Conservation (phyloP, 495 filamentous ascomycete species). For the Penicillium pancosmium region DNA sequence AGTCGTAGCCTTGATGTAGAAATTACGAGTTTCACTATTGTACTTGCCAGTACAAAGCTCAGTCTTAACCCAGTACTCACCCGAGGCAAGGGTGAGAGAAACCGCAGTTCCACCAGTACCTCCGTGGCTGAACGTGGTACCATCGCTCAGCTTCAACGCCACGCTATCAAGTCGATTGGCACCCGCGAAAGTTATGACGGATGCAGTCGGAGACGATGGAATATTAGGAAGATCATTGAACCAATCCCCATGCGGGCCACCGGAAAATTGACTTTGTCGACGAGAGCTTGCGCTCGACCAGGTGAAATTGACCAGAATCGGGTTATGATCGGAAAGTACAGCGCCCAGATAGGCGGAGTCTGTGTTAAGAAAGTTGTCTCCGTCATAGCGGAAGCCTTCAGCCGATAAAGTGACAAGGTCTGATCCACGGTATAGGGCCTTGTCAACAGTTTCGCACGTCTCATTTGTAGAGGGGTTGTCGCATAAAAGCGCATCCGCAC, state of each 20-base stretch:
- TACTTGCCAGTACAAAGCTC: slow-evolving; percentile 56
- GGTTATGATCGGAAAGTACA: slow-evolving; percentile 65
- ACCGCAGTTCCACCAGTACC: slow-evolving; percentile 52
- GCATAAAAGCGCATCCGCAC: slow-evolving; percentile 42
- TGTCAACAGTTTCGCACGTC: slow-evolving; percentile 64
- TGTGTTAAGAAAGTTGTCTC: slow-evolving; percentile 52
- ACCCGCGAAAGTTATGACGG: slow-evolving; percentile 50
- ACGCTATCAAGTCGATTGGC: slow-evolving; percentile 53
- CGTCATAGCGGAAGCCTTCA: slow-evolving; percentile 51
- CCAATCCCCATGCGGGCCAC: slow-evolving; percentile 56
- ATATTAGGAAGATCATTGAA: slow-evolving; percentile 55
- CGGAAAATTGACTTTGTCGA: slow-evolving; percentile 51
- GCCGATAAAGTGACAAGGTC: slow-evolving; percentile 46
- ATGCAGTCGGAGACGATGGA: slow-evolving; percentile 34
- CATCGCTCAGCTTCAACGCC: slow-evolving; percentile 47
- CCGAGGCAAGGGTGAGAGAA: slow-evolving; percentile 45
- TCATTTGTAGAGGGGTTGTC: slow-evolving; percentile 50
- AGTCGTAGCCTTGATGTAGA: slow-evolving; percentile 59
- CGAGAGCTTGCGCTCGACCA: slow-evolving; percentile 46
- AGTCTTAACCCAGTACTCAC: slow-evolving; percentile 53
- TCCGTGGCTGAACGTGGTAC: slow-evolving; percentile 53
- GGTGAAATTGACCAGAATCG: slow-evolving; percentile 55
- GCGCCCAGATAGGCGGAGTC: slow-evolving; percentile 33
- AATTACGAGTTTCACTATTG: slow-evolving; percentile 51
- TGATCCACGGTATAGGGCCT: slow-evolving; percentile 60